Base-by-base conservation (phyloP, 129 eudicot genomes). In the Chrysanthemum makinoi region DNA sequence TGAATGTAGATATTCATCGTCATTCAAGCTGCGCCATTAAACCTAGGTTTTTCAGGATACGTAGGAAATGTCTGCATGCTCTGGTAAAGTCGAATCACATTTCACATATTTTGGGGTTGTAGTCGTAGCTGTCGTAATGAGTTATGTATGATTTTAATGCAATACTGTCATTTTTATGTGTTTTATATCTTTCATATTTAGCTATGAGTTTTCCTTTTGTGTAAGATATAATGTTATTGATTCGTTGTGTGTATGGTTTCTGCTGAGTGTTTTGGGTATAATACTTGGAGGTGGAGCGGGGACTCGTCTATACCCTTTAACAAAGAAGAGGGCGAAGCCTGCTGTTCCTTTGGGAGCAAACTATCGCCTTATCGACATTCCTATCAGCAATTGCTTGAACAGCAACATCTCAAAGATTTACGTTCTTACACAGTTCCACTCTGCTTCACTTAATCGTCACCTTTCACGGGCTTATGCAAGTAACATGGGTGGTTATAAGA, bases 231-330 rank as follows among this genome's bases (percentile, higher is more conserved):
- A 48, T 7, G 43, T 22, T 62, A 61, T 46, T n/a, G 18, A 20
- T 68, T 43, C 20, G 50, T 59, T 78, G 65, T 9, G 16, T 48
- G 35, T 76, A 18, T 68, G 51, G 16, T 60, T 68, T 80, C n/a
- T 83, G 77, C 85, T 90, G 98, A 94, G 99, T 86, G 99, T 94
- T n/a, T 74, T 94, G 76, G 99, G 99, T 49, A 87, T 90, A 79
- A 94, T 94, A 74, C 94, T 90, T 66, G 99, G 99, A 79, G 99
- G 99, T 66, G 99, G 99, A 72, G 99, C 99, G 57, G 99, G 99
- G 53, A 94, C 99, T 7, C 93, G 99, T n/a, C 99, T 94, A 68
- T 94, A 94, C 73, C 99, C 97, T 43, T 84, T 94, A 13, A 94
- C 99, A 46, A 94, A 94, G 88, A 94, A 94, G 86, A 90, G 99